These are phyloP conservation scores for Boletus vinaceobasis DNA, from an alignment of 768 basidiomycete species.

Conservation along the genomic window DNA sequence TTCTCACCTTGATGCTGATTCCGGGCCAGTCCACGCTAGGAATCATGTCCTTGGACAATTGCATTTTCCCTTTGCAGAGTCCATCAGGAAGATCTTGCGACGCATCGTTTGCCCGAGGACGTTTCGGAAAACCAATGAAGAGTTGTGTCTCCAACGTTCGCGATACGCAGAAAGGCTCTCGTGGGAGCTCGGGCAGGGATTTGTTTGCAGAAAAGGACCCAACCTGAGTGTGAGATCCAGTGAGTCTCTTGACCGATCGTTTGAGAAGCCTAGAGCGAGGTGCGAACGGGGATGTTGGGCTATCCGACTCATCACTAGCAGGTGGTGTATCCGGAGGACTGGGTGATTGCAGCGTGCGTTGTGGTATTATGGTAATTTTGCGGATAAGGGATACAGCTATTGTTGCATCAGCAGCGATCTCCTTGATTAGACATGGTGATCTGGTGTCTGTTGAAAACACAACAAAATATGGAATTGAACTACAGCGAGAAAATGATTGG, in stretches of 20 bases:
- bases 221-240: slow-evolving; percentile 14
- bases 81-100: slow-evolving; percentile 62
- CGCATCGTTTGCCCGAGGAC: slow-evolving; percentile 48
- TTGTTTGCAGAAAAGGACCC: slow-evolving; percentile 14
- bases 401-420: slow-evolving; percentile 69
- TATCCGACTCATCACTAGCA: slow-evolving; percentile 43
- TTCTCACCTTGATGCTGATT: slow-evolving; percentile 59
- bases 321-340: slow-evolving; percentile 50
- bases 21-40: slow-evolving; percentile 67
- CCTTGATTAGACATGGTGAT: slow-evolving; percentile 50
- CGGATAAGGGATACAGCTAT: slow-evolving; percentile 65
- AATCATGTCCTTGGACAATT: slow-evolving; percentile 55
- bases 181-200: slow-evolving; percentile 26
- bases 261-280: slow-evolving; percentile 27
- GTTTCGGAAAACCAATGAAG: slow-evolving; percentile 68
- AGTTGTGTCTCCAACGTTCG: slow-evolving; percentile 39
- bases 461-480: slow-evolving; percentile 67
- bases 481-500: slow-evolving; percentile 56
- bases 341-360: slow-evolving; percentile 39
- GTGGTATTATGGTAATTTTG: slow-evolving; percentile 49
- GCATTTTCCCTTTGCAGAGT: slow-evolving; percentile 57
- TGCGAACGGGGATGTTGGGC: slow-evolving; percentile 6
- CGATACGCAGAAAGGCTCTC: slow-evolving; percentile 13
- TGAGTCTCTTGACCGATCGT: slow-evolving; percentile 26
- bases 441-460: slow-evolving; percentile 66